Base-by-base conservation (phyloP, 306 rosid genomes). In the Pterocarpus macrocarpus region DNA sequence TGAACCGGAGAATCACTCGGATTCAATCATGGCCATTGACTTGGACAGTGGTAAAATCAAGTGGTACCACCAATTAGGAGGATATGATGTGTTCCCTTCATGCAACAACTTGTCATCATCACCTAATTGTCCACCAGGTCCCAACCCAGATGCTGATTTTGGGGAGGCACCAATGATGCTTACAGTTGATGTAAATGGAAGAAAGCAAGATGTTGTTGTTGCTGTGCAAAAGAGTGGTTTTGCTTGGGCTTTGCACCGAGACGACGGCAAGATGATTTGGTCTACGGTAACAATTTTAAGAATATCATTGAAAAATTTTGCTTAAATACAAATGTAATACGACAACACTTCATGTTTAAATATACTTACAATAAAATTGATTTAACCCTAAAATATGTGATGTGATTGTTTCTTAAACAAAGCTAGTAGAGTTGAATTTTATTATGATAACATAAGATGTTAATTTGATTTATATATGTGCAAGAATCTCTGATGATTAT, bases 181-280 rank as follows among this genome's bases (percentile, higher is more conserved):
- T 2, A 87, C 71, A 33, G 22, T 66, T 43, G 14, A 38, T 57
- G 84, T 69, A 5, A 83, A 84, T 69, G 83, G 85, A 35, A 33
- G 79, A 8, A 90, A 65, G 64, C 50, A 49, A 1, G 97, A 92
- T 56, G 35, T 87, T 45, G 91, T 90, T 32, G 89, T 84, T 50
- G 91, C 91, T 49, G 88, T 90, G 7, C 92, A 90, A 64, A 92
- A 92, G 44, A 92, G 92, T 67, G 97, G 97, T 2, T 85, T 66
- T 38, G 87, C 92, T 2, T 90, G 94, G 94, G 87, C 94, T 77
- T 77, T 91, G 14, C 71, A 92, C 35, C 86, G 92, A 0, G 70
- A 87, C 38, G 17, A 76, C 36, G 97, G 92, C 16, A 74, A 4
- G 38, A 34, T 90, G 1, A 45, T 82, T 2, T 90, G 91, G 91